Percentiles rank a stretch among this genome's conserved stretches.
These are phyloP conservation scores for Globisporangium alternatum DNA, from an alignment of 352 stramenopile species.

Conservation along the genomic window DNA sequence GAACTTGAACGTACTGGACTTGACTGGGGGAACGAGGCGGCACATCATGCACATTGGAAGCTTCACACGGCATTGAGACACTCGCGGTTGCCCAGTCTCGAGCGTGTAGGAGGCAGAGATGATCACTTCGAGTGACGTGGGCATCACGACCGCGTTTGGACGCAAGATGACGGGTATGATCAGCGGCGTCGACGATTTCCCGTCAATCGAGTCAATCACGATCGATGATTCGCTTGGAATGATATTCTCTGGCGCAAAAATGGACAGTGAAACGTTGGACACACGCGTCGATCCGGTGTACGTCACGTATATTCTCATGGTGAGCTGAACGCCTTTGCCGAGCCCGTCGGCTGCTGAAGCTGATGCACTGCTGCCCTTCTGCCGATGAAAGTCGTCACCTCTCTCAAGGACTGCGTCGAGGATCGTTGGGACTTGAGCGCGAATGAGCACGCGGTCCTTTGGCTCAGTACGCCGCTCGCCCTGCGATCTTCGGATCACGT, in stretches of 20 bases:
- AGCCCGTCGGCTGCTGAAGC: conserved; percentile 6
- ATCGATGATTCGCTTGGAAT: conserved; percentile 55
- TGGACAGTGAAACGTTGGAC: conserved; percentile 73
- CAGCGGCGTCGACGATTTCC: conserved; percentile 52
- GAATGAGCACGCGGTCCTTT: conserved; percentile 75
- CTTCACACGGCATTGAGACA: conserved; percentile 56
- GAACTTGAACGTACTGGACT: conserved; percentile 85
- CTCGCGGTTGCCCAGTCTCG: conserved; percentile 62
- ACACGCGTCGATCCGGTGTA: conserved; percentile 70
- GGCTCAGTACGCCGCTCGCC: conserved; percentile 60
- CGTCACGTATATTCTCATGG: conserved; percentile 77
- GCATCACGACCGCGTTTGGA: conserved; percentile 46
- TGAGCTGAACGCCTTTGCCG: conserved; percentile 44
- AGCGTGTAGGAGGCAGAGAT: conserved; percentile 76
- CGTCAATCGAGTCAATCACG: conserved; percentile 69
- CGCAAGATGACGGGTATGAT: conserved; percentile 63
- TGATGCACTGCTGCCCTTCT: not conserved
- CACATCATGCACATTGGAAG: conserved; percentile 77
- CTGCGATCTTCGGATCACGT: conserved; percentile 82
- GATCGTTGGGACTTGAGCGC: conserved; percentile 62
- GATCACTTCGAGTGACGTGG: conserved; percentile 57
- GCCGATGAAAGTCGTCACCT: conserved; percentile 21
- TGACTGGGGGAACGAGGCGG: conserved; percentile 71
- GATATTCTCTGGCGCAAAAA: conserved; percentile 66
- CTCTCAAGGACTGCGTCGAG: conserved; percentile 52